Evolutionary conservation across 331 rosid genomes (phyloP).

Genomic region (Malus hybrid): DNA sequence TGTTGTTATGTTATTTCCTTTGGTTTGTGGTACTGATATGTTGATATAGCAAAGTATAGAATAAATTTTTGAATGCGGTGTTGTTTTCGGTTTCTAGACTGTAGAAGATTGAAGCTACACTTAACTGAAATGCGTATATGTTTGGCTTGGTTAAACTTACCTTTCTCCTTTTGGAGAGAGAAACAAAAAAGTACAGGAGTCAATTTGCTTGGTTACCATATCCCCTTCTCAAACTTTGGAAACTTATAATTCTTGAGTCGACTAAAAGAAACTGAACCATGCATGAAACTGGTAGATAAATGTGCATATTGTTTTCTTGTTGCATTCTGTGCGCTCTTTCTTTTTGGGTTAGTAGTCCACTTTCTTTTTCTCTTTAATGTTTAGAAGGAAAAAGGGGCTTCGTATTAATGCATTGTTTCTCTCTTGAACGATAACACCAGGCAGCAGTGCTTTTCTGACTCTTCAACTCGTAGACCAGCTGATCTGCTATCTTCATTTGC

Average conservation of each 20-base stretch:
- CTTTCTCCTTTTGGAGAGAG: background rate
- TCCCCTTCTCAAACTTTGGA: background rate
- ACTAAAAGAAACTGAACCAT: background rate
- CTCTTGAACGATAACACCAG: slow-evolving; percentile 39
- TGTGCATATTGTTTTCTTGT: background rate
- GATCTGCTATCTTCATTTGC: slow-evolving; percentile 78
- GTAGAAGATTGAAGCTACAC: background rate
- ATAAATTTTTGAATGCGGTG: background rate
- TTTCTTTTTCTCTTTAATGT: background rate
- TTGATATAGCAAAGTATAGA: background rate
- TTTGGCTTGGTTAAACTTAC: slow-evolving; percentile 7
- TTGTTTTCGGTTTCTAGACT: background rate
- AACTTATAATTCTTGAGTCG: background rate
- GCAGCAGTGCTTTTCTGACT: slow-evolving; percentile 89
- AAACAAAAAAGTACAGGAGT: background rate
- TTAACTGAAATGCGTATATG: background rate
- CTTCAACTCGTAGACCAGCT: slow-evolving; percentile 65
- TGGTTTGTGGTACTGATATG: background rate
- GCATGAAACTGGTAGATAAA: background rate
- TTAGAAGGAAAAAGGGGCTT: background rate
- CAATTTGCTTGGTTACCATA: background rate
- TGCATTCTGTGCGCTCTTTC: background rate
- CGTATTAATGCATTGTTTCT: background rate
- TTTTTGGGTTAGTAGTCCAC: background rate
- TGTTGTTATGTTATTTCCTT: background rate